Base-by-base conservation (phyloP, 306 rosid species). In the Glycyrrhiza uralensis region DNA sequence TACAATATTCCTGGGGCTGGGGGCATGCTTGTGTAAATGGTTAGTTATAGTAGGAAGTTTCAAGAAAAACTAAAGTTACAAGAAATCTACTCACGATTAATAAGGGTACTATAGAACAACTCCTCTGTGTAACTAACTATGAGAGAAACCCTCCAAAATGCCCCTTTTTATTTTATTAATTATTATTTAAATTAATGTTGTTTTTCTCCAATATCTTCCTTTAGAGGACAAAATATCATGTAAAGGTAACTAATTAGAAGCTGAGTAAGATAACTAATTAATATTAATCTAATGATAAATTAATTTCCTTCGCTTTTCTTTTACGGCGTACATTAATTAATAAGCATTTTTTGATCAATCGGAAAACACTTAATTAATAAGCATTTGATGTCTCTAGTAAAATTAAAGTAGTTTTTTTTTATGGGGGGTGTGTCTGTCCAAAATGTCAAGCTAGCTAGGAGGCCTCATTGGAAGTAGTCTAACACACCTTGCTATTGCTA, bases 21-120 rank as follows among this genome's bases (percentile, higher is more conserved):
- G 89, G 85, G 74, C 80, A 83, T 82, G 92, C 87, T 88, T 93
- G 86, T 94, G 87, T 83, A 76, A 78, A 78, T 76, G 76, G 96
- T 88, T 91, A 84, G 96, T 84, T 91, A 81, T 66, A 62, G 84
- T 66, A 76, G 80, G 82, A 94, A 86, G 94, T 85, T 82, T 86
- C 87, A 86, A 85, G 81, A 77, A 82, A 88, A 80, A 84, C 95
- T 84, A 88, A 85, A 79, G 85, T 83, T 78, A 79, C 96, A 91
- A 94, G 97, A 89, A 89, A 91, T 70, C 90, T 73, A 59, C 33
- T 28, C 32, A 52, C 67, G 57, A n/a, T n/a, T n/a, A 54, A 59
- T 17, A 69, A 39, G 81, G 57, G 65, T 22, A n/a, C n/a, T n/a
- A n/a, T n/a, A 66, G 44, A 50, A 76, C 51, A 70, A 20, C 65